phyloP scores from a whole-genome alignment of 768 basidiomycete species.

The Leccinum ochraceum region DNA sequence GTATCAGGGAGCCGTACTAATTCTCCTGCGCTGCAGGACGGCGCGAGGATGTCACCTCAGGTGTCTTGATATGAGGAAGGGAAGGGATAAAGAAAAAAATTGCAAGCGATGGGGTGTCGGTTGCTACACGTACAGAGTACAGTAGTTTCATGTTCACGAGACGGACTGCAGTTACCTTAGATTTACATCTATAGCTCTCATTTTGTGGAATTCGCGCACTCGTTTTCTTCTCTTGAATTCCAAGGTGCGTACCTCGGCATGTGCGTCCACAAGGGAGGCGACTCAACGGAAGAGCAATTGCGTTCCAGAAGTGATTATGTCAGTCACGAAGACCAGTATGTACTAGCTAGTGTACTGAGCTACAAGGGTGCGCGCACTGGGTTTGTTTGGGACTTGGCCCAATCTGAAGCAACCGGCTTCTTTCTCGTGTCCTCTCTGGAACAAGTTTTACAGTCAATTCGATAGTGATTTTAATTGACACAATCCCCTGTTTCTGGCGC shows the following conservation, averaged over 20 bases:
- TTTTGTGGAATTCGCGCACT: constrained; percentile 14
- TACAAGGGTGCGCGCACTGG: neutral
- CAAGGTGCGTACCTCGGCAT: neutral
- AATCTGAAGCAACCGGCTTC: neutral
- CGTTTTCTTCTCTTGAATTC: neutral
- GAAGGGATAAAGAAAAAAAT: neutral
- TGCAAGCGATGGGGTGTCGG: constrained; percentile 1
- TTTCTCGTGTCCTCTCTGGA: neutral
- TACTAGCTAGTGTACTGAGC: neutral
- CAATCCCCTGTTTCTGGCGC: neutral
- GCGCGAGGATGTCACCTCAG: constrained; percentile 24
- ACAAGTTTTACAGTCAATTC: neutral
- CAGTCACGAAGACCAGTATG: too few relatives aligned
- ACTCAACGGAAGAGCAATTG: neutral
- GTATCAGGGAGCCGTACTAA: constrained; percentile 56
- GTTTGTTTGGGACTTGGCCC: neutral
- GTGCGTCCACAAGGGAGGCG: neutral
- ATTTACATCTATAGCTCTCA: constrained; percentile 26
- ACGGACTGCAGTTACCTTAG: constrained; percentile 32
- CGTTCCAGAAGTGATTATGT: too few relatives aligned
- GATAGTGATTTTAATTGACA: neutral
- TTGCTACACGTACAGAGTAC: constrained; percentile 16
- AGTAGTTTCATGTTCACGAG: constrained; percentile 2
- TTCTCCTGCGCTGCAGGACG: constrained; percentile 46
- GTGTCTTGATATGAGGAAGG: constrained; percentile 13